phyloP scores from a whole-genome alignment of 2,329 filamentous ascomycete genomes.

The Penicillium sp. region DNA sequence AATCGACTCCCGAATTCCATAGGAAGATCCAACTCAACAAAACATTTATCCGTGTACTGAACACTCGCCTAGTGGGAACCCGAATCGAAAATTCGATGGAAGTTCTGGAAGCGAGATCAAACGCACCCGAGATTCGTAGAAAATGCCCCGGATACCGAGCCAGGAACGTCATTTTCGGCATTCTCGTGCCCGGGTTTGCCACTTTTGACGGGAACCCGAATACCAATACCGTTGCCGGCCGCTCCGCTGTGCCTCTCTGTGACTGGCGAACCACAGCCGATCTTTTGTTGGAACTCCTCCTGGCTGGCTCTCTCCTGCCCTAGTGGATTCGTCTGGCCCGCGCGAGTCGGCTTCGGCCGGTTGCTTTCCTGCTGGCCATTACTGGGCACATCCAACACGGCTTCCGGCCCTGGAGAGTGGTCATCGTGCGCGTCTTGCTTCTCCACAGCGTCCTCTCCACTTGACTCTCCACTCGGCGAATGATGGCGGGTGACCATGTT shows the following conservation, averaged over 20 bases:
- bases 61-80: too few species aligned
- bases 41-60: not conserved
- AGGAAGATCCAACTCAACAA: not conserved
- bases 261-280: conserved; percentile 20
- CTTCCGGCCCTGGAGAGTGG: not conserved
- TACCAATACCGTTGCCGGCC: conserved; percentile 3
- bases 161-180: conserved; percentile 6
- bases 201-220: conserved; percentile 8
- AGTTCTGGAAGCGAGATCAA: not conserved
- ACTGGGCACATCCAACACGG: not conserved
- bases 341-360: conserved; percentile 24
- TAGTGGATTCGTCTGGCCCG: conserved; percentile 13
- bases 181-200: conserved; percentile 6
- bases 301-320: conserved; percentile 14
- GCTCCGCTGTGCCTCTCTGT: conserved; percentile 10
- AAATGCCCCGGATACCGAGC: conserved; percentile 8
- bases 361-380: conserved; percentile 4
- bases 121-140: not conserved
- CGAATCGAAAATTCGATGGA: not conserved
- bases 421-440: conserved; percentile 6
- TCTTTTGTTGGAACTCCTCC: conserved; percentile 9
- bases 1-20: not conserved
- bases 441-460: conserved; percentile 23
- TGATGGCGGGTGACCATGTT: conserved; percentile 2
- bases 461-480: conserved; percentile 6